These are phyloP conservation scores for Aspergillus jensenii DNA, from an alignment of 2,329 filamentous ascomycete genomes.

Conservation along the genomic window DNA sequence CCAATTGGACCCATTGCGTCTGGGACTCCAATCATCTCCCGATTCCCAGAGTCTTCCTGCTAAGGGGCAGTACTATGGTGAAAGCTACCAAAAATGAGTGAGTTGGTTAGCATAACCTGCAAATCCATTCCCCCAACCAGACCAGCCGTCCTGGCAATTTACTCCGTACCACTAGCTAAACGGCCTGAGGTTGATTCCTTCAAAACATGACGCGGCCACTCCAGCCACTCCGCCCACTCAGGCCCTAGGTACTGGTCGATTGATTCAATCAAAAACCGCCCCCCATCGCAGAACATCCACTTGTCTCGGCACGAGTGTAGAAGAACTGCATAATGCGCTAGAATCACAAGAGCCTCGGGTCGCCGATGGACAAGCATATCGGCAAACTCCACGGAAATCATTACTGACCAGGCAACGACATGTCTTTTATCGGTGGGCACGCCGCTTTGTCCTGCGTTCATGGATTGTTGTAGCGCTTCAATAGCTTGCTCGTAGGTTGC, in stretches of 20 bases:
- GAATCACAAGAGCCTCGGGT: slow-evolving; percentile 39
- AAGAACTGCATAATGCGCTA: slow-evolving; percentile 40
- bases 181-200: too few relatives aligned
- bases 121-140: too few relatives aligned
- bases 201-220: slow-evolving; percentile 21
- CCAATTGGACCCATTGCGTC: too few relatives aligned
- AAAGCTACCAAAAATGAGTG: too few relatives aligned
- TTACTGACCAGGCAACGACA: slow-evolving; percentile 27
- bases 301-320: slow-evolving; percentile 33
- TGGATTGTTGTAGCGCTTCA: not conserved
- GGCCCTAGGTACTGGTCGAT: slow-evolving; percentile 25
- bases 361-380: slow-evolving; percentile 29
- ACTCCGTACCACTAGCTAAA: too few relatives aligned
- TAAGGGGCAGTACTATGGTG: too few relatives aligned
- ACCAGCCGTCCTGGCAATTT: too few relatives aligned
- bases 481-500: not conserved
- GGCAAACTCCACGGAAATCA: slow-evolving; percentile 29
- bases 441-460: not conserved
- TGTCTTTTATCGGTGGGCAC: not conserved
- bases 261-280: slow-evolving; percentile 24
- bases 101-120: too few relatives aligned
- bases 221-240: slow-evolving; percentile 29
- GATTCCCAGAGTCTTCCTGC: too few relatives aligned
- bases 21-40: too few relatives aligned
- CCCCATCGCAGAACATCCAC: slow-evolving; percentile 37